These are phyloP conservation scores for Oligophagozyma castellii DNA, from an alignment of 1,139 yeast species.

Conservation along the genomic window DNA sequence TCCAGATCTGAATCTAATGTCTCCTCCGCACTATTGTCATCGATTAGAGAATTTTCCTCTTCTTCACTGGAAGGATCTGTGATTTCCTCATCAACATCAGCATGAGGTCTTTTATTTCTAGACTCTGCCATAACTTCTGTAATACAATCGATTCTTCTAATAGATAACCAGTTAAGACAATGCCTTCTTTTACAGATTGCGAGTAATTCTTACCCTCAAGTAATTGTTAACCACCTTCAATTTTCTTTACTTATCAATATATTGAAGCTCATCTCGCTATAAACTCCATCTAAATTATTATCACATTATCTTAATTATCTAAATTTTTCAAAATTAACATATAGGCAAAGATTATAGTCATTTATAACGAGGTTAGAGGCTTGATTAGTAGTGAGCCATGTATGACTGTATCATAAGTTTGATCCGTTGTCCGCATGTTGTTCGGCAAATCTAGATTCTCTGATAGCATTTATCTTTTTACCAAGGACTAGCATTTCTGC, in stretches of 20 bases:
- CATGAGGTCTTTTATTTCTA: constrained; percentile 9
- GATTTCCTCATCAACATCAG: constrained; percentile 21
- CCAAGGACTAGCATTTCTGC: constrained; percentile 56
- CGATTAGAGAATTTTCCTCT: constrained; percentile 23
- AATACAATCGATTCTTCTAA: constrained; percentile 7
- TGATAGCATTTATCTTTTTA: constrained; percentile 47
- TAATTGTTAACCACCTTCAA: too few species aligned
- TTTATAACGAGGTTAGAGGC: too few species aligned
- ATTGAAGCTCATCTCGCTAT: too few species aligned
- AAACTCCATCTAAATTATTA: too few species aligned
- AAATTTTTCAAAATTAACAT: constrained; percentile 1
- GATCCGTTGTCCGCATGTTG: too few species aligned
- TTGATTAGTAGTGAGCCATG: too few species aligned
- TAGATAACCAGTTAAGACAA: background rate
- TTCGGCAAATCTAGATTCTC: constrained; percentile 41
- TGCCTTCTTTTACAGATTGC: too few species aligned
- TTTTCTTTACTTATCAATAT: too few species aligned
- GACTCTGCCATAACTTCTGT: constrained; percentile 14
- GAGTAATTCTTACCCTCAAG: too few species aligned
- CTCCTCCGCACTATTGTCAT: constrained; percentile 19
- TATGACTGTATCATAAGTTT: too few species aligned
- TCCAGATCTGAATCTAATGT: constrained; percentile 55
- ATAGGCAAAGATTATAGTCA: too few species aligned
- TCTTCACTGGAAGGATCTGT: constrained; percentile 26
- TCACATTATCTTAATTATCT: constrained; percentile 2